Conservation (phyloP, 345 rosid species). For the Syzygium jambos region DNA sequence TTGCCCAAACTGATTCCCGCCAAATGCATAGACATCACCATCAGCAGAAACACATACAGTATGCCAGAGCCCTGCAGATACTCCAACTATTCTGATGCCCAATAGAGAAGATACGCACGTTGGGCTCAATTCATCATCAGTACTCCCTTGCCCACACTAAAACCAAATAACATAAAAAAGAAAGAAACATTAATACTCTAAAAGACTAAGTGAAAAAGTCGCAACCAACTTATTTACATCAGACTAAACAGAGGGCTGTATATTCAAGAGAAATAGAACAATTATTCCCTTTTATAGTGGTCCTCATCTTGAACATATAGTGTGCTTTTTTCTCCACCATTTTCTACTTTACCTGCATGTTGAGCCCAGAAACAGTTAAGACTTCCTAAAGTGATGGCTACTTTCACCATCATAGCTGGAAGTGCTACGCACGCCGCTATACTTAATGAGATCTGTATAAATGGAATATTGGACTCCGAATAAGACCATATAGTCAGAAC, state of each 20-base stretch:
- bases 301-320: conserved; percentile 49
- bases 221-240: neutral
- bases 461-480: neutral
- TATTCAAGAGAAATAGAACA: conserved; percentile 14
- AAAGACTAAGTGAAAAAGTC: neutral
- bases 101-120: conserved; percentile 77
- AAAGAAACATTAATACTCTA: conserved; percentile 5
- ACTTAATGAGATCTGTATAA: neutral
- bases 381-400: neutral
- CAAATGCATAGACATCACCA: conserved; percentile 87
- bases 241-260: neutral
- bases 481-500: neutral
- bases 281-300: conserved; percentile 27
- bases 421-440: neutral
- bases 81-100: conserved; percentile 68
- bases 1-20: conserved; percentile 99
- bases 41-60: conserved; percentile 79
- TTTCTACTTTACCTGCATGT: conserved; percentile 59
- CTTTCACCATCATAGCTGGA: neutral
- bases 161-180: conserved; percentile 10
- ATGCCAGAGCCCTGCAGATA: conserved; percentile 97
- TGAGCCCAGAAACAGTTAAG: conserved; percentile 32
- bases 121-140: conserved; percentile 87
- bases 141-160: conserved; percentile 98
- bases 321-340: conserved; percentile 42